Percentiles rank a stretch among this genome's conserved stretches.
These are phyloP conservation scores for Pyrus hybrid DNA, from an alignment of 331 rosid genomes.

Conservation along the genomic window DNA sequence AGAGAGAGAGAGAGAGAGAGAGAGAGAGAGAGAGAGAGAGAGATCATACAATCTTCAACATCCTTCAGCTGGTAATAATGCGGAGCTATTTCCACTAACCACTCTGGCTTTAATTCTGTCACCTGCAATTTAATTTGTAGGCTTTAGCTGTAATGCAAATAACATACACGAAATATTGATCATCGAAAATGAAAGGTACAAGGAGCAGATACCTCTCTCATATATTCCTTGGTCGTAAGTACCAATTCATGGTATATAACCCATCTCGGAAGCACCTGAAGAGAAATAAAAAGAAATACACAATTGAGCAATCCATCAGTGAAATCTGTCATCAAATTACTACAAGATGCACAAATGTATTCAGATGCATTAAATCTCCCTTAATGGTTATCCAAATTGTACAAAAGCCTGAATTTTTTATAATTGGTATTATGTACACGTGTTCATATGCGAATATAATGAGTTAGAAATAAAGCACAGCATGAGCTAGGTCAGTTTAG, in stretches of 20 bases:
- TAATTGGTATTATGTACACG: neutral
- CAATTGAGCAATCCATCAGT: neutral
- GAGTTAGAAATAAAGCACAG: neutral
- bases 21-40: conserved; percentile 23
- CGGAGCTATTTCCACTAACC: conserved; percentile 93
- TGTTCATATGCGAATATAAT: neutral
- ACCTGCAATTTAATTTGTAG: conserved; percentile 38
- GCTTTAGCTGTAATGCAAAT: neutral
- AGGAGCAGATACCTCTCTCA: conserved; percentile 63
- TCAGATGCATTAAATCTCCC: too few species aligned
- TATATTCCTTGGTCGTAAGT: conserved; percentile 84
- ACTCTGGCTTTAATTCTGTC: conserved; percentile 78
- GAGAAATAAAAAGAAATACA: neutral
- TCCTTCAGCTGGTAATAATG: conserved; percentile 89
- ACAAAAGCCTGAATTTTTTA: neutral
- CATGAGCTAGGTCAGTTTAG: neutral
- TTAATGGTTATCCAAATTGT: too few species aligned
- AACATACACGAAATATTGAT: neutral
- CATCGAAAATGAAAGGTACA: neutral
- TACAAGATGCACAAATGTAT: neutral
- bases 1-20: too few species aligned
- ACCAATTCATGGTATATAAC: conserved; percentile 86
- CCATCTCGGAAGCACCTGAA: conserved; percentile 87
- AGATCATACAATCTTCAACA: conserved; percentile 77
- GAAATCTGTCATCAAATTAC: neutral